Conservation (phyloP, 495 filamentous ascomycete genomes). For the Hypoxylon crocopeplum region DNA sequence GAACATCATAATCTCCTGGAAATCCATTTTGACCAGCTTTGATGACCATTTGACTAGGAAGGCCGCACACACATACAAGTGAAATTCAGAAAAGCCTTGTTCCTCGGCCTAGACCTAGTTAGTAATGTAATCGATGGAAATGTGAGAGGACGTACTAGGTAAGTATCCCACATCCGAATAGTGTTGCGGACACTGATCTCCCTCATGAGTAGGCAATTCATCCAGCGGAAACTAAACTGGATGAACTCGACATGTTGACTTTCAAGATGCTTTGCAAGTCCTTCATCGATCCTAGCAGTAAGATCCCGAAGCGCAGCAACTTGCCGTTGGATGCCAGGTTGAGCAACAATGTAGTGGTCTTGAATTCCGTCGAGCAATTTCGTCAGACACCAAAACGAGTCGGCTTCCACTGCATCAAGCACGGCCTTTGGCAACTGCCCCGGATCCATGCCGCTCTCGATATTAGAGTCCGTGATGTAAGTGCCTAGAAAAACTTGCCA, state of each 20-base stretch:
- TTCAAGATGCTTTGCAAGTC: conserved; percentile 86
- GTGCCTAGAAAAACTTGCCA: conserved; percentile 95
- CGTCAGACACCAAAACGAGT: conserved; percentile 97
- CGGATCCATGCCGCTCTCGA: conserved; percentile 94
- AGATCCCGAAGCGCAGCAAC: conserved; percentile 87
- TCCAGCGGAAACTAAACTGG: conserved; percentile 99
- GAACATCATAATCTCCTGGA: conserved; percentile 99
- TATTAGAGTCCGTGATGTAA: conserved; percentile 92
- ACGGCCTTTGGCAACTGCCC: conserved; percentile 90
- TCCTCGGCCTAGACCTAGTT: conserved; percentile 78
- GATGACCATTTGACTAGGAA: conserved; percentile 99
- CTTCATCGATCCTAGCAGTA: conserved; percentile 84
- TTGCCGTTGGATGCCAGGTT: conserved; percentile 95
- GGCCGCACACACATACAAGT: conserved; percentile 96
- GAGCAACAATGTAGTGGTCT: conserved; percentile 97
- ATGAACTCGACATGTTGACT: conserved; percentile 95
- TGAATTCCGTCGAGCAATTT: conserved; percentile 97
- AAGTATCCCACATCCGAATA: conserved; percentile 99
- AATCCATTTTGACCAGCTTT: conserved; percentile 95
- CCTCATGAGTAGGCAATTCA: conserved; percentile 98
- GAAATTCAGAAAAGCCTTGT: conserved; percentile 96
- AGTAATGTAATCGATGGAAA: not conserved
- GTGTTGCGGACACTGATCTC: conserved; percentile 96
- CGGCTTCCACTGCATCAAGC: conserved; percentile 95
- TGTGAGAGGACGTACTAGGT: conserved; percentile 69